Percentiles rank a stretch among this genome's conserved stretches.
Evolutionary conservation across 2,329 filamentous ascomycete species (phyloP).

Genomic region (Waltergamsia citrina): DNA sequence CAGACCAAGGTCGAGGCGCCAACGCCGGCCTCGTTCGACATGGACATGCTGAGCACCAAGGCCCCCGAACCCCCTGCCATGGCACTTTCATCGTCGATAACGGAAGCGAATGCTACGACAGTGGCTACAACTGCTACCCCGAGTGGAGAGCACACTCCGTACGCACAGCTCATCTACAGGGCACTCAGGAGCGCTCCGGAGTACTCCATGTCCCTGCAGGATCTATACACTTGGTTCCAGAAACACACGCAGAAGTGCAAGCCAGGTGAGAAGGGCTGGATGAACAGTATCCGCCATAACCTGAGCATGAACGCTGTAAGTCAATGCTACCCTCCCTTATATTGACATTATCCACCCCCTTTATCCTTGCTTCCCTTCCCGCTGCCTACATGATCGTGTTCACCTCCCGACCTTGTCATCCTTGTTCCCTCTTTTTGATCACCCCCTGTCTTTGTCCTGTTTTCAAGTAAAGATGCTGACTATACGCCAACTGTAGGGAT

Average conservation of each 20-base stretch:
- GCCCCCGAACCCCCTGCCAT: neutral
- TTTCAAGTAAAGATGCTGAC: neutral
- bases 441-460: neutral
- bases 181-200: conserved; percentile 60
- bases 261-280: conserved; percentile 75
- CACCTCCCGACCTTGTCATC: neutral
- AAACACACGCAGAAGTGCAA: conserved; percentile 71
- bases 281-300: conserved; percentile 93
- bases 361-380: conserved; percentile 3
- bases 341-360: conserved; percentile 8
- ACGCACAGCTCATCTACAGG: conserved; percentile 71
- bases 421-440: neutral
- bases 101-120: conserved; percentile 1
- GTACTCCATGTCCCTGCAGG: conserved; percentile 68
- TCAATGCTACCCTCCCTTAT: conserved; percentile 6
- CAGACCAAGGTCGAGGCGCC: neutral
- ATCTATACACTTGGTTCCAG: conserved; percentile 87
- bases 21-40: neutral
- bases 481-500: conserved; percentile 19
- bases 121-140: conserved; percentile 1
- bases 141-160: conserved; percentile 47
- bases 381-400: neutral
- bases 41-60: neutral
- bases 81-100: neutral
- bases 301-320: conserved; percentile 88